phyloP scores from a whole-genome alignment of 805 yeast genomes.

The Yamadazyma akitaensis region DNA sequence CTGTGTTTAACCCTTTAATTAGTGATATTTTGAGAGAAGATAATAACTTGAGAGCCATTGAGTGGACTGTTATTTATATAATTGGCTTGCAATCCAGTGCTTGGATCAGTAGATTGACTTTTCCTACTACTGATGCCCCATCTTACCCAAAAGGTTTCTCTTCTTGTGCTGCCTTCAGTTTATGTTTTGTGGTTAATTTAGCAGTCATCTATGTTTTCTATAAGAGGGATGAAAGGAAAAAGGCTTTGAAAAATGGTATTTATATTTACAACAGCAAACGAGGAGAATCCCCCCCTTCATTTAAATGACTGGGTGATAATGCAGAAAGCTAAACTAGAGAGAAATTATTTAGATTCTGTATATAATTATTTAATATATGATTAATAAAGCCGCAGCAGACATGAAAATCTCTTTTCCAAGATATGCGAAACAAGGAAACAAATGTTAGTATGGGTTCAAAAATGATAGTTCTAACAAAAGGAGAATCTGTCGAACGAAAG shows the following conservation, averaged over 20 bases:
- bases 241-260: conserved; percentile 48
- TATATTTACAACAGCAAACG: conserved; percentile 39
- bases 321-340: neutral
- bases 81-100: conserved; percentile 28
- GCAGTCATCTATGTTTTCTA: conserved; percentile 35
- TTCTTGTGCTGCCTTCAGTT: conserved; percentile 39
- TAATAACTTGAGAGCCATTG: conserved; percentile 19
- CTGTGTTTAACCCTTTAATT: conserved; percentile 18
- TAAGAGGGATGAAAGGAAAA: conserved; percentile 48
- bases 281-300: conserved; percentile 16
- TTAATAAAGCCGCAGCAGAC: no score
- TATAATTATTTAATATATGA: no score
- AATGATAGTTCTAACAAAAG: no score
- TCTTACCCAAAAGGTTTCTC: conserved; percentile 48
- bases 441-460: no score
- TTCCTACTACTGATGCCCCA: conserved; percentile 54
- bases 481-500: no score
- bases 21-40: conserved; percentile 21
- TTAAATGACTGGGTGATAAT: neutral
- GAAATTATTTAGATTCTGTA: neutral
- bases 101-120: conserved; percentile 31
- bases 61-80: conserved; percentile 18
- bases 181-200: conserved; percentile 20
- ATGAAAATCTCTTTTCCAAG: no score
- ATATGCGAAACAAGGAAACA: no score